phyloP scores from a whole-genome alignment of 805 yeast genomes.

The Hanseniaspora taiwanica region DNA sequence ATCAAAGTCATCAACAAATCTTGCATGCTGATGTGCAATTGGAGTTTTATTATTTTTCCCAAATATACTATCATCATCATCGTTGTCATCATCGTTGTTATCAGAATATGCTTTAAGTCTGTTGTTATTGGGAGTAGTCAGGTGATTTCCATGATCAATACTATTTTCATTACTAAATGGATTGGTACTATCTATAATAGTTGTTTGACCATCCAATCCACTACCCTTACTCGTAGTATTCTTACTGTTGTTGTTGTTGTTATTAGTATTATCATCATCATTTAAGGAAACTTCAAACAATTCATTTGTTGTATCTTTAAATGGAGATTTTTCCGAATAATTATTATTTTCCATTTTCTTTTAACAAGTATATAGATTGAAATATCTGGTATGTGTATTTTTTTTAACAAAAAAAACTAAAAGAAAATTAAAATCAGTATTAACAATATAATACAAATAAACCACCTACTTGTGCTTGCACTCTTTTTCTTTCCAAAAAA shows the following conservation, averaged over 20 bases:
- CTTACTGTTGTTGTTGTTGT: background rate
- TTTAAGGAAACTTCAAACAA: conserved; percentile 1
- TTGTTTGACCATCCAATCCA: background rate
- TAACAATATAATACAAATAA: too few species aligned
- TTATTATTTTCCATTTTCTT: background rate
- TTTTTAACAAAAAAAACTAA: too few species aligned
- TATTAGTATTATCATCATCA: background rate
- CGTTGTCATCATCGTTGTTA: conserved; percentile 8
- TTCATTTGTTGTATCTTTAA: background rate
- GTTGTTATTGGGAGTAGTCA: too few species aligned
- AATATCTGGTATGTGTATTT: too few species aligned
- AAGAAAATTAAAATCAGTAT: too few species aligned
- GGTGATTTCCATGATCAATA: background rate
- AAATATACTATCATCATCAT: conserved; percentile 4
- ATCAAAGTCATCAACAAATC: conserved; percentile 13
- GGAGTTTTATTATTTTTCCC: conserved; percentile 12
- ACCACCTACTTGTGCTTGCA: background rate
- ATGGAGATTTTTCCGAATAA: background rate
- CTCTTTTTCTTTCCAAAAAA: background rate
- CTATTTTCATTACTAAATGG: background rate
- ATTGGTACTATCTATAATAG: background rate
- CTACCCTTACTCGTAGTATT: too few species aligned
- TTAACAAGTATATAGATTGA: too few species aligned
- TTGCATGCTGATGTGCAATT: conserved; percentile 11
- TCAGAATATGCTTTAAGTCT: background rate